Evolutionary conservation across 225 moss, liverwort and hornwort species (phyloP), one percentile per base, ranked within the genome.

Genomic region (Antitrichia curtipendula): DNA sequence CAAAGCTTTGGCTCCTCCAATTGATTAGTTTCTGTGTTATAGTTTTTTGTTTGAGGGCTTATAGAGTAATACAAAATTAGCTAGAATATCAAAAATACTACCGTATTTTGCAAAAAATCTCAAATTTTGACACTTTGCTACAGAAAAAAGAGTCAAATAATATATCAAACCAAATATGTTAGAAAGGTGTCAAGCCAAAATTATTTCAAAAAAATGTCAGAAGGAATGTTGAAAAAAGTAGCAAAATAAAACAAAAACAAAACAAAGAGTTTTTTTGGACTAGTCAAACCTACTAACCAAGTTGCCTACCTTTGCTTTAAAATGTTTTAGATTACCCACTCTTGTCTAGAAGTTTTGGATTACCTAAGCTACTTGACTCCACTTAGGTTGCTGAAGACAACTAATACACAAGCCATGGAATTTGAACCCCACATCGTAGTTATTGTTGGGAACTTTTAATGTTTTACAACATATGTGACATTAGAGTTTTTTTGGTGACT

Each of bases 231-330:
- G 17, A 32, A 47, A 49, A 31, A 29, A 29, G 3, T 15, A 0
- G 4, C 5, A 3, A 9, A 27, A 43, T n/a, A n/a, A n/a, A n/a
- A n/a, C n/a, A n/a, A n/a, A n/a, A n/a, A n/a, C n/a, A n/a, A n/a
- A n/a, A n/a, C n/a, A n/a, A n/a, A n/a, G n/a, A 31, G 6, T 21
- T 13, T 32, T 29, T 74, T 12, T 12, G 1, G 7, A 50, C 1
- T 43, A 3, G 6, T 4, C 13, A 74, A 50, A 31, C 2, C 1
- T 32, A 0, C 1, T 19, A 31, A 16, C 2, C 1, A 3, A 4
- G 13, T 0, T 31, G 0, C 0, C 34, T 0, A 21, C 8, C 5
- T 0, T 50, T 75, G 3, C 8, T 74, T 74, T 8, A 8, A 50
- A 34, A 19, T 50, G 22, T 50, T 75, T 50, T 22, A 8, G 2